Evolutionary conservation across 169 alveolate species (phyloP).

Genomic region (Amoebophrya sp.): DNA sequence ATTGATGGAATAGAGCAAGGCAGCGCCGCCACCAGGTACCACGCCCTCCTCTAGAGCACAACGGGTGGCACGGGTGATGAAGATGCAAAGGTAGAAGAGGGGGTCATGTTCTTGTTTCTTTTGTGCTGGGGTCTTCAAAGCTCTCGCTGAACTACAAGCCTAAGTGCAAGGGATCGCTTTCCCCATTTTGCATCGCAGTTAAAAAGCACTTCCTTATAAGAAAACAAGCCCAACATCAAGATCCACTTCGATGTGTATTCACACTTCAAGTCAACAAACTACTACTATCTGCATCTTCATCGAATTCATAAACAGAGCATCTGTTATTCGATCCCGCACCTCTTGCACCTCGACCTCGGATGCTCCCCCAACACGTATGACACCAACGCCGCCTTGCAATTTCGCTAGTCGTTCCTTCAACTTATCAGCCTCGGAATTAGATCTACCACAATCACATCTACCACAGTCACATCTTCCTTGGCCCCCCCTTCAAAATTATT

Average conservation of each 20-base stretch:
- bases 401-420: conserved; percentile 95
- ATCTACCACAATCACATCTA: neutral
- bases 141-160: too few relatives aligned
- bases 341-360: conserved; percentile 94
- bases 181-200: too few relatives aligned
- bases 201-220: too few relatives aligned
- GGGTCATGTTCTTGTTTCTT: too few relatives aligned
- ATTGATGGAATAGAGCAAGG: neutral
- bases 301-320: too few relatives aligned
- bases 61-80: conserved; percentile 93
- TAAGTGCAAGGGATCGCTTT: too few relatives aligned
- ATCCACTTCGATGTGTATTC: too few relatives aligned
- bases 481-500: conserved; percentile 65
- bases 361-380: conserved; percentile 94
- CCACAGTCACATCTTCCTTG: conserved; percentile 34
- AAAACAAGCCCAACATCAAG: too few relatives aligned
- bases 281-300: too few relatives aligned
- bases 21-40: conserved; percentile 59
- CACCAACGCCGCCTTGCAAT: conserved; percentile 96
- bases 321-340: conserved; percentile 94
- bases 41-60: conserved; percentile 82
- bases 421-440: conserved; percentile 83
- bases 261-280: too few relatives aligned
- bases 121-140: too few relatives aligned
- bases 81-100: too few relatives aligned